These are phyloP conservation scores for Chrysanthemum seticuspe DNA, from an alignment of 129 eudicot species.

Conservation along the genomic window DNA sequence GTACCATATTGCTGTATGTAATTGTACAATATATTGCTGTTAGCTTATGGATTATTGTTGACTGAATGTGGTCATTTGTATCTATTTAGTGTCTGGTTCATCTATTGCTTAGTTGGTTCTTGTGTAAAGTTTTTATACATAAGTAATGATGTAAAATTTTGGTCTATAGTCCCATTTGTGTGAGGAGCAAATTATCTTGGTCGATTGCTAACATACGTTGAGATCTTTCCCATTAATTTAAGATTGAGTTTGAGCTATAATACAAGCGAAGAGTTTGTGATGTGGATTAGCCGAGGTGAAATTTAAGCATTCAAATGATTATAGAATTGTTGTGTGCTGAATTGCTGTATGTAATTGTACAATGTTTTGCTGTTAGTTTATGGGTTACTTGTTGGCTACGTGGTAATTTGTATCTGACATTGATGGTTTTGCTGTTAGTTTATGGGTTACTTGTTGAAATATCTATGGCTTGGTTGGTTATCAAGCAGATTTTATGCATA, in stretches of 20 bases:
- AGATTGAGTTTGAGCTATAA: no score
- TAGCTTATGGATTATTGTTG: slow-evolving; percentile 23
- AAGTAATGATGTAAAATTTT: neutral
- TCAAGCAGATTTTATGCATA: neutral
- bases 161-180: no score
- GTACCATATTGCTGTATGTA: slow-evolving; percentile 38
- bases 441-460: slow-evolving; percentile 19
- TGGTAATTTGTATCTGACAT: slow-evolving; percentile 13
- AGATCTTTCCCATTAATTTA: no score
- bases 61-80: slow-evolving; percentile 21
- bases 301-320: slow-evolving; percentile 6
- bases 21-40: slow-evolving; percentile 35
- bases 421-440: slow-evolving; percentile 26
- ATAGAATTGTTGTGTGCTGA: slow-evolving; percentile 33
- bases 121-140: neutral
- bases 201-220: no score
- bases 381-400: slow-evolving; percentile 12
- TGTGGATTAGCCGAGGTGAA: slow-evolving; percentile 57
- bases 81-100: slow-evolving; percentile 12
- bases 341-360: slow-evolving; percentile 34
- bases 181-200: no score
- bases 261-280: no score
- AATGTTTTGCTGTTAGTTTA: slow-evolving; percentile 32
- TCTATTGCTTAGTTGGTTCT: slow-evolving; percentile 19
- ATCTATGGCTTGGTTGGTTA: slow-evolving; percentile 14